A percentile compares a stretch with the other conserved stretches of the same genome.
phyloP scores from a whole-genome alignment of 139 green algal genomes.

The Tetradesmus lagerheimii region DNA sequence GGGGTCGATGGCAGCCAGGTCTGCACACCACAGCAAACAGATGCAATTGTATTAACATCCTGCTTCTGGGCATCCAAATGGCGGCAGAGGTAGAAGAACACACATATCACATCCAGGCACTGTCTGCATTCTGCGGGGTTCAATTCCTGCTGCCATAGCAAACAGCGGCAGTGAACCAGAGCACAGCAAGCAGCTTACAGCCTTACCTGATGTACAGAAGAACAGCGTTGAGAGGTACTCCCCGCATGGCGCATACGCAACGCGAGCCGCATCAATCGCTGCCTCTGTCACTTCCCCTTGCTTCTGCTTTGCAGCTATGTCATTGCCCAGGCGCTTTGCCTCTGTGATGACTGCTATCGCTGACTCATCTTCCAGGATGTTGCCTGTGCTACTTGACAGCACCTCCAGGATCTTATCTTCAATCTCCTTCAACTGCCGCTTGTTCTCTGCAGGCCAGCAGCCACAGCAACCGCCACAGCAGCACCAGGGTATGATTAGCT shows the following conservation, averaged over 20 bases:
- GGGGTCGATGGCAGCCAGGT: slow-evolving; percentile 73
- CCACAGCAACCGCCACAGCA: not conserved
- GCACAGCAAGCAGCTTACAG: not conserved
- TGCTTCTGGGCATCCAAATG: not conserved
- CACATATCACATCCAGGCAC: too few relatives aligned
- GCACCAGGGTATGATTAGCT: too few relatives aligned
- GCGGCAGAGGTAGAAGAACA: too few relatives aligned
- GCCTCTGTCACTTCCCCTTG: slow-evolving; percentile 70
- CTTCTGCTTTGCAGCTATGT: slow-evolving; percentile 81
- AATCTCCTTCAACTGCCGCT: slow-evolving; percentile 79
- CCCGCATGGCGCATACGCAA: slow-evolving; percentile 77
- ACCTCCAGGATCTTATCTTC: slow-evolving; percentile 86
- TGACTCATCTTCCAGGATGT: slow-evolving; percentile 87
- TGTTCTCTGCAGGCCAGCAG: slow-evolving; percentile 69
- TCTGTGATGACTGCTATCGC: slow-evolving; percentile 82
- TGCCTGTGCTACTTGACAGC: slow-evolving; percentile 62
- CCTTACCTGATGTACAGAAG: slow-evolving; percentile 77
- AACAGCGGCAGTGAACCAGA: too few relatives aligned
- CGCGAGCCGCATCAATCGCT: slow-evolving; percentile 77
- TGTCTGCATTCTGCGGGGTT: too few relatives aligned
- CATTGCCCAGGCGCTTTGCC: slow-evolving; percentile 81
- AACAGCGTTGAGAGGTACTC: slow-evolving; percentile 84
- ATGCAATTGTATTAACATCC: too few relatives aligned
- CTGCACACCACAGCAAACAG: slow-evolving; percentile 16
- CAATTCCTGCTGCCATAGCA: too few relatives aligned